Conservation (phyloP, 2,329 filamentous ascomycete species). For the Fusarium sarcochroum region DNA sequence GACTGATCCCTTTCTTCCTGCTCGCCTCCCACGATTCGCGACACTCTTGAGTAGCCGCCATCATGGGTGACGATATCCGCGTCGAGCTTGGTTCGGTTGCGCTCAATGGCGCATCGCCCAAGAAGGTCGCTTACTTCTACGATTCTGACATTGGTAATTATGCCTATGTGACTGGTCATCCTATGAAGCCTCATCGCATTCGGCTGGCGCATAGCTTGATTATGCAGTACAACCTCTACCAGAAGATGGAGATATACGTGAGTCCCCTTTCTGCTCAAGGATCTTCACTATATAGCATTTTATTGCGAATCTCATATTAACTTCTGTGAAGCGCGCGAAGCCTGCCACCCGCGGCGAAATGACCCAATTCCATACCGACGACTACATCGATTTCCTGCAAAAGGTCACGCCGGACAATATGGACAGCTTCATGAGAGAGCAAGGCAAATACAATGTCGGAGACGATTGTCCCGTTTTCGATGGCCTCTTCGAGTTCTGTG, state of each 20-base stretch:
- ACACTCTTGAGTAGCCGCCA: slow-evolving; percentile 35
- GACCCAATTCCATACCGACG: slow-evolving; percentile 92
- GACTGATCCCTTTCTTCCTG: slow-evolving; percentile 17
- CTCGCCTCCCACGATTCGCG: slow-evolving; percentile 31
- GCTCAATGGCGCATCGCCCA: slow-evolving; percentile 66
- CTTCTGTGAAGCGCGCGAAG: slow-evolving; percentile 76
- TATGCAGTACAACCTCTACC: slow-evolving; percentile 95
- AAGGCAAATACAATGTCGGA: slow-evolving; percentile 93
- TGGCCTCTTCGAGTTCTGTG: slow-evolving; percentile 96
- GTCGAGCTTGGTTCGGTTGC: slow-evolving; percentile 61
- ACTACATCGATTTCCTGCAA: slow-evolving; percentile 95
- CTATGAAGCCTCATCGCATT: slow-evolving; percentile 98
- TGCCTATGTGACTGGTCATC: slow-evolving; percentile 95
- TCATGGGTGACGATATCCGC: slow-evolving; percentile 58
- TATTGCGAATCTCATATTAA: slow-evolving; percentile 45
- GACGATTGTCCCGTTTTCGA: slow-evolving; percentile 99
- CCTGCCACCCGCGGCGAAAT: slow-evolving; percentile 91
- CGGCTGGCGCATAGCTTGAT: slow-evolving; percentile 95
- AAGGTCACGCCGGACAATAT: slow-evolving; percentile 99
- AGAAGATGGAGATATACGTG: slow-evolving; percentile 96
- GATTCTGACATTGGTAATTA: slow-evolving; percentile 99
- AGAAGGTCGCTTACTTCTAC: slow-evolving; percentile 98
- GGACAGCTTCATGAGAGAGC: slow-evolving; percentile 92
- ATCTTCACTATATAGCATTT: background rate
- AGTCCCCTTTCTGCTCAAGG: slow-evolving; percentile 57